Conservation (phyloP, 768 basidiomycete species). For the Naematelia encephala region DNA sequence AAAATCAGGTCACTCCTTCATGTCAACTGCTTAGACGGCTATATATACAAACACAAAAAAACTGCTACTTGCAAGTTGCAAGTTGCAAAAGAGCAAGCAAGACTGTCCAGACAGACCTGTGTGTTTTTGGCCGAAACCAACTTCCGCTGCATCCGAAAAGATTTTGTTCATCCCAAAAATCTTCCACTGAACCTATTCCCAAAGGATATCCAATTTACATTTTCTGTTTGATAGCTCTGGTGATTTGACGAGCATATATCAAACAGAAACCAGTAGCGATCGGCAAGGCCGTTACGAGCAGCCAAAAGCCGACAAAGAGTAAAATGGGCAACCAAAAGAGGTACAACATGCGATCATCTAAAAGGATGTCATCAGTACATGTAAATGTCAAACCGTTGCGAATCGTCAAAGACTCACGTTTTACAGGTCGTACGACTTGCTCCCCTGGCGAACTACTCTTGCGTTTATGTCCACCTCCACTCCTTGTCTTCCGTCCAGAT, state of each 20-base stretch:
- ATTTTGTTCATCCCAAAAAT: not conserved
- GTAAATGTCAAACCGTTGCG: not conserved
- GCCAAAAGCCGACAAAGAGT: slow-evolving; percentile 46
- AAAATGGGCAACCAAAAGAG: slow-evolving; percentile 52
- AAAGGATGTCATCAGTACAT: not conserved
- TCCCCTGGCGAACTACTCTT: not conserved
- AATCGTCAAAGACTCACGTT: not conserved
- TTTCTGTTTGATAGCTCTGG: slow-evolving; percentile 33
- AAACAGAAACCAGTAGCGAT: slow-evolving; percentile 39
- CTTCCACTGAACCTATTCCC: no score
- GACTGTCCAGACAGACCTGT: no score
- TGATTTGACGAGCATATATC: slow-evolving; percentile 38
- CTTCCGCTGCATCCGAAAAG: not conserved
- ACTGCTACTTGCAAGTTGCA: no score
- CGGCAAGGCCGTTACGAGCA: slow-evolving; percentile 38
- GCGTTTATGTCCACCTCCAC: not conserved
- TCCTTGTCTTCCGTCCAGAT: not conserved
- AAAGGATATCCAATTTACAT: slow-evolving; percentile 14
- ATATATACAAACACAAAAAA: no score
- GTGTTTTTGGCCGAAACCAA: not conserved
- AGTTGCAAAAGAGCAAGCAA: no score
- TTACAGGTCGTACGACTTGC: not conserved
- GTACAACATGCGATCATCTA: slow-evolving; percentile 50
- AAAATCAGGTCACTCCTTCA: no score
- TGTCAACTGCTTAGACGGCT: no score